Evolutionary conservation across 2,329 filamentous ascomycete genomes (phyloP).

Genomic region (Ceratocystis albifundus): DNA sequence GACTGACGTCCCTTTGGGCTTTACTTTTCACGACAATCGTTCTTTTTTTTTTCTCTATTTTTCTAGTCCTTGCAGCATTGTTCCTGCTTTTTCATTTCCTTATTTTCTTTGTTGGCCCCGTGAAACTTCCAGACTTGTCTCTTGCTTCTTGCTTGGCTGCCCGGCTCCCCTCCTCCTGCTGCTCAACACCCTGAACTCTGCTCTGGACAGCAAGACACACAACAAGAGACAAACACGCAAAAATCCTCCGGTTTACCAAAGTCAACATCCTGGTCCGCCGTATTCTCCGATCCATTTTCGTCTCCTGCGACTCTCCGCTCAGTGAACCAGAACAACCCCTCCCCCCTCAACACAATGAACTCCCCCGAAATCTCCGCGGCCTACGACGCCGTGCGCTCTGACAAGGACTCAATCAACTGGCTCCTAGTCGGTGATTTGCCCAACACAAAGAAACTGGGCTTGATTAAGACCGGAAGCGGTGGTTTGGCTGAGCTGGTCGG

Average conservation of each 20-base stretch:
- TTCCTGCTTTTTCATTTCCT: neutral
- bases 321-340: neutral
- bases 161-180: neutral
- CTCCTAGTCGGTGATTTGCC: constrained; percentile 52
- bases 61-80: neutral
- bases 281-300: neutral
- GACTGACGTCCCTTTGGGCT: neutral
- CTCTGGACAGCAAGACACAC: neutral
- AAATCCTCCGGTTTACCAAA: neutral
- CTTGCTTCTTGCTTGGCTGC: neutral
- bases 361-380: constrained; percentile 49
- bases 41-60: neutral
- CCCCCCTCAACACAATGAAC: constrained; percentile 30
- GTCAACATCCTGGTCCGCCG: neutral
- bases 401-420: constrained; percentile 56
- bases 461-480: constrained; percentile 48
- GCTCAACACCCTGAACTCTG: constrained; percentile 1
- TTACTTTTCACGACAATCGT: neutral
- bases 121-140: neutral
- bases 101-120: neutral
- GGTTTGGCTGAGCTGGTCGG: constrained; percentile 47
- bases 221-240: neutral
- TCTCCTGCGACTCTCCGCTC: neutral
- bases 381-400: constrained; percentile 55
- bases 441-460: constrained; percentile 44